Conservation (phyloP, 1,139 yeast genomes). For the Geotrichum macrosporum region DNA sequence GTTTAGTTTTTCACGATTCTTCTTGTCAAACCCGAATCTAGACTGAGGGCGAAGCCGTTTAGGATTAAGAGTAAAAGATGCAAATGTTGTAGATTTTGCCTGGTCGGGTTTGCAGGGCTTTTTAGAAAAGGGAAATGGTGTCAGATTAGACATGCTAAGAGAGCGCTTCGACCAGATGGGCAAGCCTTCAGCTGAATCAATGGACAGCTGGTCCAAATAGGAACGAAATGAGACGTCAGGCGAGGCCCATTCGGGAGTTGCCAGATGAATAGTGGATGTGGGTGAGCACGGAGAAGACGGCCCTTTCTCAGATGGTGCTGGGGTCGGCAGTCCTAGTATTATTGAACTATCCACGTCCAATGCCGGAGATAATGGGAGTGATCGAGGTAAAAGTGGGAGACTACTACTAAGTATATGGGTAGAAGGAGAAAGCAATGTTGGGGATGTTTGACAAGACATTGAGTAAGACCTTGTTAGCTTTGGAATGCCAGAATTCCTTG, state of each 20-base stretch:
- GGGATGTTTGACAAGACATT: not conserved
- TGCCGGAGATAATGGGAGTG: not conserved
- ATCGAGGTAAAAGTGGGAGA: not conserved
- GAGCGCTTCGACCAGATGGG: constrained; percentile 6
- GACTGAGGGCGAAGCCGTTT: constrained; percentile 4
- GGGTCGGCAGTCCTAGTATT: not conserved
- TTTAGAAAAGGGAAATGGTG: constrained; percentile 4
- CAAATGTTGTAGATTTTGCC: not conserved
- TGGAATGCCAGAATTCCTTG: not conserved
- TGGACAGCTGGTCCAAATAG: constrained; percentile 24
- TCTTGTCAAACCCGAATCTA: not conserved
- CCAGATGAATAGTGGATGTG: constrained; percentile 21
- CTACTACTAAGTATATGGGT: not conserved
- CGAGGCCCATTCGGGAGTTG: constrained; percentile 32
- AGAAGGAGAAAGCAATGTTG: not conserved
- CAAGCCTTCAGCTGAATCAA: not conserved
- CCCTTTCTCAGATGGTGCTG: not conserved
- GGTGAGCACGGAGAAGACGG: constrained; percentile 19
- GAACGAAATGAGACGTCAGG: constrained; percentile 27
- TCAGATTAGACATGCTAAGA: constrained; percentile 3
- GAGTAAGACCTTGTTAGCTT: not conserved
- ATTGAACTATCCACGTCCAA: not conserved
- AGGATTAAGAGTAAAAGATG: not conserved
- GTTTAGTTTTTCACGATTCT: not conserved
- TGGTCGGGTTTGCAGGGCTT: not conserved